These are phyloP conservation scores for Pelargonium australe DNA, from an alignment of 441 rosid species.

Conservation along the genomic window DNA sequence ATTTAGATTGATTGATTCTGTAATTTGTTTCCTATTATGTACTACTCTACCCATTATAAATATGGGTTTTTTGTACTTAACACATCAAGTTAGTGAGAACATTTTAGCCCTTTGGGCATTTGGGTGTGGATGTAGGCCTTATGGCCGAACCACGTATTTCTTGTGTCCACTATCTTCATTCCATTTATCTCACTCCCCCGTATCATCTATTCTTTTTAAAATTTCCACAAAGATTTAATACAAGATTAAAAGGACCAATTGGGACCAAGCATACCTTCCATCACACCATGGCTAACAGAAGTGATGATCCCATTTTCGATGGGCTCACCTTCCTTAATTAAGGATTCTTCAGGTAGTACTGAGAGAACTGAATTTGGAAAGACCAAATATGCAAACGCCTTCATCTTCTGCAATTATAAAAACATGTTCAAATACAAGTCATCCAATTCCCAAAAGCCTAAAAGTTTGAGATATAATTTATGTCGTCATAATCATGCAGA, in stretches of 20 bases:
- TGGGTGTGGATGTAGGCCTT: no score
- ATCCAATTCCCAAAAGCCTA: neutral
- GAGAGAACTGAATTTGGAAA: slow-evolving; percentile 68
- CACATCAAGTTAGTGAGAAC: no score
- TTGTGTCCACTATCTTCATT: no score
- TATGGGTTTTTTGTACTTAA: no score
- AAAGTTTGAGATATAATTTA: no score
- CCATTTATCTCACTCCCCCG: no score
- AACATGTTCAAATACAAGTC: slow-evolving; percentile 11
- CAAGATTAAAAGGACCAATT: neutral
- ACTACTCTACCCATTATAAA: no score
- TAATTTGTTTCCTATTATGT: no score
- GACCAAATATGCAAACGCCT: slow-evolving; percentile 68
- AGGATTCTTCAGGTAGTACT: slow-evolving; percentile 45
- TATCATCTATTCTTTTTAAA: no score
- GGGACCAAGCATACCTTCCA: slow-evolving; percentile 39
- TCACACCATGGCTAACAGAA: slow-evolving; percentile 67
- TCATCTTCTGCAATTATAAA: slow-evolving; percentile 55
- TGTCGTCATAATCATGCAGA: neutral
- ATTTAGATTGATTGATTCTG: no score
- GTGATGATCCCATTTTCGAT: slow-evolving; percentile 70
- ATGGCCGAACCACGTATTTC: no score
- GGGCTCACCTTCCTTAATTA: slow-evolving; percentile 43
- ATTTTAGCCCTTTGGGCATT: no score
- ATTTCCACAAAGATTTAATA: neutral